phyloP scores from a whole-genome alignment of 2,329 filamentous ascomycete species.

The Calonectria pseudoreteaudii region DNA sequence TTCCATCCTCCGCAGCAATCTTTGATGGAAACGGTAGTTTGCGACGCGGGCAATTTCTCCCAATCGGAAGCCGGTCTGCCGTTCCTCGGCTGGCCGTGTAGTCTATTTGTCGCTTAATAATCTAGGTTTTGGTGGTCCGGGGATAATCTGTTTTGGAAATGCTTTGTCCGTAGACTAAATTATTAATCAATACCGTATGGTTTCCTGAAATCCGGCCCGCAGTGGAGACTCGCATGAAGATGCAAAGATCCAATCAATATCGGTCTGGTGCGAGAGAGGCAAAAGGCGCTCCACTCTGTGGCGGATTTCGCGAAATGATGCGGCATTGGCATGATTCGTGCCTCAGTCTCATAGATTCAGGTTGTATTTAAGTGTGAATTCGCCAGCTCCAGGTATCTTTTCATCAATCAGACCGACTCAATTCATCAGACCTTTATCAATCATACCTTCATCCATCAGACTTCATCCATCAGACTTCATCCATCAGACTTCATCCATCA shows the following conservation, averaged over 20 bases:
- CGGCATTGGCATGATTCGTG: constrained; percentile 7
- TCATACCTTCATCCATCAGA: no score
- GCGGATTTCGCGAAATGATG: no score
- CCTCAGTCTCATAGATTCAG: constrained; percentile 19
- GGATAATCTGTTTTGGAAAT: neutral
- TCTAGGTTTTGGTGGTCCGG: neutral
- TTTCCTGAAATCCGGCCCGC: no score
- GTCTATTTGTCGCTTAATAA: neutral
- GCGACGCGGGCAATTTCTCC: neutral
- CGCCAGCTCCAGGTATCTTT: no score
- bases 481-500: no score
- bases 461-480: no score
- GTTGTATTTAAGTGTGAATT: neutral
- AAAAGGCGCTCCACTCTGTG: no score
- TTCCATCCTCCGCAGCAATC: constrained; percentile 30
- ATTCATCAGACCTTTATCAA: neutral
- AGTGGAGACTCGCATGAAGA: no score
- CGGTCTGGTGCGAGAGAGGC: no score
- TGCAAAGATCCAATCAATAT: no score
- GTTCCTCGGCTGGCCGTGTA: neutral
- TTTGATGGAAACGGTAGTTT: constrained; percentile 1
- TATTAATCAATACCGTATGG: neutral
- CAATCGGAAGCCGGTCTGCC: neutral
- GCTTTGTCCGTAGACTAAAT: neutral
- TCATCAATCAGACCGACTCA: neutral